Conservation (phyloP, 2,329 filamentous ascomycete species). For the Calonectria crousiana region DNA sequence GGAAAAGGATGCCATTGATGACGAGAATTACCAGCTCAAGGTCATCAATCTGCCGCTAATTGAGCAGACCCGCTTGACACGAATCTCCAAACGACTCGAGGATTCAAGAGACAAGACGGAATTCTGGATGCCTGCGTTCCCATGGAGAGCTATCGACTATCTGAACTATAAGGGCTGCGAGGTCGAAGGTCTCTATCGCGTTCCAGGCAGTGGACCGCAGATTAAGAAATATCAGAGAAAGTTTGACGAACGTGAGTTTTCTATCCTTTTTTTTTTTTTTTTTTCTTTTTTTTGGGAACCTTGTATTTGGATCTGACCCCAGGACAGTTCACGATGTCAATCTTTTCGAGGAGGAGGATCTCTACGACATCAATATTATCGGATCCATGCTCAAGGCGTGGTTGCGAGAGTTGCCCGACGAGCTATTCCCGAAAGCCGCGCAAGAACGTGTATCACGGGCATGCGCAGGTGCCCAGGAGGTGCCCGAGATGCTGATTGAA, state of each 20-base stretch:
- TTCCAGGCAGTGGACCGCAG: conserved; percentile 89
- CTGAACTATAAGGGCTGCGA: conserved; percentile 95
- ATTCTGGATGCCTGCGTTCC: conserved; percentile 98
- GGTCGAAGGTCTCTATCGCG: conserved; percentile 91
- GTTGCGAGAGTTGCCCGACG: conserved; percentile 94
- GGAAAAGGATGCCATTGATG: conserved; percentile 77
- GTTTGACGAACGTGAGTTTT: conserved; percentile 81
- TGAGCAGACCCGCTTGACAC: conserved; percentile 89
- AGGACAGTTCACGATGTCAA: conserved; percentile 84
- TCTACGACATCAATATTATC: conserved; percentile 97
- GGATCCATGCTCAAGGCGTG: conserved; percentile 97
- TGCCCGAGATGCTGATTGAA: conserved; percentile 88
- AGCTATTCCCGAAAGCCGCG: conserved; percentile 87
- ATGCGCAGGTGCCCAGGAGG: conserved; percentile 81
- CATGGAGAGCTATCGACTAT: conserved; percentile 96
- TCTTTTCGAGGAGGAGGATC: conserved; percentile 85
- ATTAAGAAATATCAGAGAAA: conserved; percentile 94
- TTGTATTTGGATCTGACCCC: conserved; percentile 15
- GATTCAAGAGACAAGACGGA: conserved; percentile 95
- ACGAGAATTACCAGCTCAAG: conserved; percentile 86
- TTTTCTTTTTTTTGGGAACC: neutral
- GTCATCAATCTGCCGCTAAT: conserved; percentile 89
- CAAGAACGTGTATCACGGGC: conserved; percentile 86
- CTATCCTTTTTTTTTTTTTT: neutral
- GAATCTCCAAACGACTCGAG: conserved; percentile 90